Conservation (phyloP, 2,329 filamentous ascomycete species). For the Aureobasidium melanogenum region DNA sequence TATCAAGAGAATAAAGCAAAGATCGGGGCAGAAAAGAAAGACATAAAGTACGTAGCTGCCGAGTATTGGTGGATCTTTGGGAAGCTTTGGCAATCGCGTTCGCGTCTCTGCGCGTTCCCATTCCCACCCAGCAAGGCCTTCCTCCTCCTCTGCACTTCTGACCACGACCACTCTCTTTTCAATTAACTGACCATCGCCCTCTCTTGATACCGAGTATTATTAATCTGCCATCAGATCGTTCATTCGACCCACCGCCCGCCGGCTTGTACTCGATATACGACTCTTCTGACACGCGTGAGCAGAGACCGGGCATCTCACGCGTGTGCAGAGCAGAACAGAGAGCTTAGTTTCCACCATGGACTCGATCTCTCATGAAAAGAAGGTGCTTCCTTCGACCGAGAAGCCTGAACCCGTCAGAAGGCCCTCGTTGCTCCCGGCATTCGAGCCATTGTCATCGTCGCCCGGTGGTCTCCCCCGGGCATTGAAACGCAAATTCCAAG, state of each 20-base stretch:
- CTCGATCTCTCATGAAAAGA: background rate
- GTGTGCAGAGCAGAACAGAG: constrained; percentile 2
- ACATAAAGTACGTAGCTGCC: background rate
- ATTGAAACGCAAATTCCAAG: constrained; percentile 54
- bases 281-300: constrained; percentile 10
- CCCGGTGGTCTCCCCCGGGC: constrained; percentile 57
- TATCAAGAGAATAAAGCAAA: background rate
- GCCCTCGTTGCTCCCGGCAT: constrained; percentile 65
- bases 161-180: constrained; percentile 6
- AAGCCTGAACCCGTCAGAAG: constrained; percentile 16
- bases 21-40: background rate
- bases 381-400: constrained; percentile 9
- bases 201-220: constrained; percentile 10
- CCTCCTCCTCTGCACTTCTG: background rate
- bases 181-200: background rate
- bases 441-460: constrained; percentile 72
- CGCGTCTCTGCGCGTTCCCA: background rate
- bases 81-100: constrained; percentile 4
- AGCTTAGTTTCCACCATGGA: background rate
- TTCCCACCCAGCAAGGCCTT: constrained; percentile 1
- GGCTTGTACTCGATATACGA: background rate
- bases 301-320: constrained; percentile 6
- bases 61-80: constrained; percentile 1
- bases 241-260: background rate
- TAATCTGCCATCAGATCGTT: background rate